Percentiles rank a stretch among this genome's conserved stretches.
These are phyloP conservation scores for Berkeleyomyces basicola DNA, from an alignment of 2,329 filamentous ascomycete genomes.

Conservation along the genomic window DNA sequence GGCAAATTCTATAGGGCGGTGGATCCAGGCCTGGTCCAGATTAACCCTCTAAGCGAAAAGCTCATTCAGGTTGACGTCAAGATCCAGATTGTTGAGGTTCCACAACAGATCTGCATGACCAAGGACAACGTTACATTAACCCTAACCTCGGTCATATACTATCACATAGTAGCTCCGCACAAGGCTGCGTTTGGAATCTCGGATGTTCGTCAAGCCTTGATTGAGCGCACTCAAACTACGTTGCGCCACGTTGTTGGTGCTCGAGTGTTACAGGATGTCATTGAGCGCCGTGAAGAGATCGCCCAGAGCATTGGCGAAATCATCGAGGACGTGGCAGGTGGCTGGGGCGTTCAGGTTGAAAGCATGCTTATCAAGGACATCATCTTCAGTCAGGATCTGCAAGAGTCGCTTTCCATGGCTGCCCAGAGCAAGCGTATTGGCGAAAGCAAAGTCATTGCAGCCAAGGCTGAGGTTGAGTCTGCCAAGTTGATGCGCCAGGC, in stretches of 20 bases:
- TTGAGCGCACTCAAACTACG: constrained; percentile 96
- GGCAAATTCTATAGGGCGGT: constrained; percentile 89
- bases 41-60: constrained; percentile 86
- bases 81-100: constrained; percentile 96
- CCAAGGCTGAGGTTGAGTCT: constrained; percentile 88
- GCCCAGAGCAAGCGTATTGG: constrained; percentile 97
- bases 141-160: constrained; percentile 96
- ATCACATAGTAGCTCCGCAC: constrained; percentile 89
- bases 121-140: constrained; percentile 96
- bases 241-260: constrained; percentile 93
- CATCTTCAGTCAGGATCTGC: constrained; percentile 87
- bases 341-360: constrained; percentile 93
- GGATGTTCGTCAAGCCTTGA: constrained; percentile 86
- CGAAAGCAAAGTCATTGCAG: constrained; percentile 95
- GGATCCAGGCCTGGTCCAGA: constrained; percentile 89
- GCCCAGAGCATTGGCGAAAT: constrained; percentile 91
- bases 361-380: constrained; percentile 99
- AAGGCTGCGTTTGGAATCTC: constrained; percentile 93
- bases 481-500: constrained; percentile 89
- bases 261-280: constrained; percentile 90
- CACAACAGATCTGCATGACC: constrained; percentile 95
- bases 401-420: constrained; percentile 94
- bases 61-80: constrained; percentile 93
- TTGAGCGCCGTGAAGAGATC: constrained; percentile 94
- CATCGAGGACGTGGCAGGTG: constrained; percentile 84